These are phyloP conservation scores for Eleusine indica DNA, from an alignment of 176 grass and related monocot genomes.

Conservation along the genomic window DNA sequence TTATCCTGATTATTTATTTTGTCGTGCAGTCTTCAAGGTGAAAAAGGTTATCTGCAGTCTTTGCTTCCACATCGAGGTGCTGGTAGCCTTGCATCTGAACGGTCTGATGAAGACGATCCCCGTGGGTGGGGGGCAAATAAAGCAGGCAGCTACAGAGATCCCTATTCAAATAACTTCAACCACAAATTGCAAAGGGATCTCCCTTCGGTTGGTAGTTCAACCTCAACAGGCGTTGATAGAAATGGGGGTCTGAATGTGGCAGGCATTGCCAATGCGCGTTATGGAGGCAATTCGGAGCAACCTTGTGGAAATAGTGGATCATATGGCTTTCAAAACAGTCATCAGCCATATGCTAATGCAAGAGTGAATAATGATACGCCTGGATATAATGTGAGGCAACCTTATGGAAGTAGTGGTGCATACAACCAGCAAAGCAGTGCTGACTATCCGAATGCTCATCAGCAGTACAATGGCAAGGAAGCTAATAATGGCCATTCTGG, in stretches of 20 bases:
- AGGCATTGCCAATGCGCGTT: not conserved
- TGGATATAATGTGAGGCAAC: conserved; percentile 35
- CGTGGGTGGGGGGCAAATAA: conserved; percentile 20
- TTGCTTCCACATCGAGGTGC: conserved; percentile 27
- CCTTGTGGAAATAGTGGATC: conserved; percentile 41
- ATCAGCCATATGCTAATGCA: conserved; percentile 40
- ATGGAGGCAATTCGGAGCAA: conserved; percentile 37
- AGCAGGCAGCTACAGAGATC: conserved; percentile 12
- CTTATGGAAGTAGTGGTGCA: conserved; percentile 37
- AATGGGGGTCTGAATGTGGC: conserved; percentile 1
- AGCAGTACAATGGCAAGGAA: conserved; percentile 31
- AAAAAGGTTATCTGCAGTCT: conserved; percentile 22
- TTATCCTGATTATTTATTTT: not conserved
- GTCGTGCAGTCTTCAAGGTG: conserved; percentile 45
- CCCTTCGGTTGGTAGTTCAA: conserved; percentile 31
- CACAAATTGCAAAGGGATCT: conserved; percentile 16
- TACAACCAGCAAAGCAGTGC: conserved; percentile 30
- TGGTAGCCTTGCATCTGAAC: conserved; percentile 50
- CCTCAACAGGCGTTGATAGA: conserved; percentile 16
- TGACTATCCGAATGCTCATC: conserved; percentile 17
- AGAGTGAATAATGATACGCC: conserved; percentile 27
- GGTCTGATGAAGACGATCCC: conserved; percentile 43
- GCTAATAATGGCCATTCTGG: conserved; percentile 29
- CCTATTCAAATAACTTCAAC: conserved; percentile 2
- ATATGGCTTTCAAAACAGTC: conserved; percentile 36